Evolutionary conservation across 768 basidiomycete genomes (phyloP).

Genomic region (Suillus weaverae): DNA sequence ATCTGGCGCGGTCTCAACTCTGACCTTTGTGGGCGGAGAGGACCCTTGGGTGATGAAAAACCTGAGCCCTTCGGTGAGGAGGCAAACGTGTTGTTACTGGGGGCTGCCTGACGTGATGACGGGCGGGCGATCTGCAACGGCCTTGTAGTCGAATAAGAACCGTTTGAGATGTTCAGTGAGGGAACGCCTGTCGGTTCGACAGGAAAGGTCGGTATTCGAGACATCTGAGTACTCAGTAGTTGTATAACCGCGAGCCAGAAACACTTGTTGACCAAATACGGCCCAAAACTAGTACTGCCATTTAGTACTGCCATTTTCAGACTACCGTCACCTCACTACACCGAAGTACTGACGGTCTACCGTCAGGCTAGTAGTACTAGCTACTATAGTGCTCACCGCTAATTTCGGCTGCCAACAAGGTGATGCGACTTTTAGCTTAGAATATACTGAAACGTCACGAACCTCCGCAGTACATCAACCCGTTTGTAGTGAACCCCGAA

Average conservation of each 20-base stretch:
- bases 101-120: slow-evolving; percentile 54
- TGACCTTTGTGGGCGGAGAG: slow-evolving; percentile 66
- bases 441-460: neutral
- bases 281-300: neutral
- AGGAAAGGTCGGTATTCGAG: slow-evolving; percentile 58
- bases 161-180: slow-evolving; percentile 42
- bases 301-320: neutral
- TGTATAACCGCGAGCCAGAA: neutral
- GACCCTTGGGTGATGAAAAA: slow-evolving; percentile 48
- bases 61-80: slow-evolving; percentile 41
- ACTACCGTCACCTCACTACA: neutral
- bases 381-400: neutral
- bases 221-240: slow-evolving; percentile 54
- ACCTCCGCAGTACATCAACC: neutral
- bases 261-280: neutral
- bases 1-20: slow-evolving; percentile 56
- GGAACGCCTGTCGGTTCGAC: slow-evolving; percentile 41
- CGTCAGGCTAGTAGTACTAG: neutral
- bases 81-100: slow-evolving; percentile 40
- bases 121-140: slow-evolving; percentile 65
- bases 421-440: neutral
- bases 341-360: too few relatives aligned
- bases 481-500: neutral
- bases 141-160: slow-evolving; percentile 42
- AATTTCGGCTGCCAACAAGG: neutral